phyloP scores from a whole-genome alignment of 2,329 filamentous ascomycete genomes.

The Fonsecaea erecta region DNA sequence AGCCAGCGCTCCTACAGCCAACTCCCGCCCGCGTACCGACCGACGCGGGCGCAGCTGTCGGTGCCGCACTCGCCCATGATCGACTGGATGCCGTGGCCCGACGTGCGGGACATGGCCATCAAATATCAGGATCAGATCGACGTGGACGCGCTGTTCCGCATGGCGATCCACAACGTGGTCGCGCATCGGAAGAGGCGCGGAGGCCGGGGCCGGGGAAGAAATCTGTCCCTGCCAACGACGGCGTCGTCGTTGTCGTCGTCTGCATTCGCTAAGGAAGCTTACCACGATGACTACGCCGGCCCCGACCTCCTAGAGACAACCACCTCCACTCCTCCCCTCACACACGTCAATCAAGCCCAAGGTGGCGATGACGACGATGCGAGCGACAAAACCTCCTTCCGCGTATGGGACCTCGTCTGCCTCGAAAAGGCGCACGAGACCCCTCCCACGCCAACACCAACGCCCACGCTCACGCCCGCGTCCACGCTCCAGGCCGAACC shows the following conservation, averaged over 20 bases:
- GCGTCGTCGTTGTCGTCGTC: background rate
- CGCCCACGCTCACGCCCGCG: too few relatives aligned
- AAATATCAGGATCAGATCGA: constrained; percentile 27
- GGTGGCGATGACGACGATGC: background rate
- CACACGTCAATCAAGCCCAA: background rate
- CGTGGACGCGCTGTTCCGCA: constrained; percentile 22
- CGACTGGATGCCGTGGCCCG: constrained; percentile 64
- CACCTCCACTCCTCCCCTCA: background rate
- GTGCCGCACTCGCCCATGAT: constrained; percentile 62
- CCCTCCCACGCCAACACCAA: too few relatives aligned
- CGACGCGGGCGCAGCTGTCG: constrained; percentile 55
- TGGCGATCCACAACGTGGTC: constrained; percentile 27
- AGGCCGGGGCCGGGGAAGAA: constrained; percentile 1
- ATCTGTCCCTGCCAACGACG: background rate
- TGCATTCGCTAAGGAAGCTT: background rate
- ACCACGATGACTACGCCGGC: background rate
- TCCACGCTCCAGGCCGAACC: constrained; percentile 6
- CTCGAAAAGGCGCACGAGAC: constrained; percentile 16
- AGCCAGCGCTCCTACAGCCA: constrained; percentile 40
- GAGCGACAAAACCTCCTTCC: constrained; percentile 20
- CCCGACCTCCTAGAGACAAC: background rate
- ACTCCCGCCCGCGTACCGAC: constrained; percentile 56
- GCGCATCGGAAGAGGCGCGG: constrained; percentile 17
- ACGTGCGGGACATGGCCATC: constrained; percentile 58
- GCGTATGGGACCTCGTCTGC: constrained; percentile 25